Percentiles rank a stretch among this genome's conserved stretches.
Conservation (phyloP, 2,329 filamentous ascomycete genomes). For the Pseudovirgaria hyperparasitica region DNA sequence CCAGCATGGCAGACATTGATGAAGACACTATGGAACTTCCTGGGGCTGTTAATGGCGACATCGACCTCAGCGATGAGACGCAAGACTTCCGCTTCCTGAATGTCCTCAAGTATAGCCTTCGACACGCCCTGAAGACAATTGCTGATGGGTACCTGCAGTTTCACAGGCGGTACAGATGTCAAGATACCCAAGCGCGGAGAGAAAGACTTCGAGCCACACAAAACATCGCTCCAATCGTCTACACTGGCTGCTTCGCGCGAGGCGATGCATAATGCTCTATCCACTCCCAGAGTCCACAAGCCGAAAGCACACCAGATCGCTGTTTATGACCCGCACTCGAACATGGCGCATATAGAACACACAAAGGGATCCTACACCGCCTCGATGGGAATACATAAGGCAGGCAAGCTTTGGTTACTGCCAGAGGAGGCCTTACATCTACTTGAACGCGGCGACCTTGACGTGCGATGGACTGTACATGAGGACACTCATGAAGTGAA, state of each 20-base stretch:
- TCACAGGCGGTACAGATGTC: conserved; percentile 12
- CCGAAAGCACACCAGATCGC: conserved; percentile 53
- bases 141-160: too few relatives aligned
- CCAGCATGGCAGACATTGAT: conserved; percentile 21
- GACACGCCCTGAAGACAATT: background rate
- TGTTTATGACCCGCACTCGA: conserved; percentile 57
- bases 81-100: conserved; percentile 75
- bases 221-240: conserved; percentile 66
- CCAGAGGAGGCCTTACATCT: conserved; percentile 88
- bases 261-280: conserved; percentile 81
- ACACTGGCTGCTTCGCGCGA: conserved; percentile 68
- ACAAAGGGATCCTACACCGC: conserved; percentile 61
- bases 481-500: conserved; percentile 16
- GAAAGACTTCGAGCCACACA: conserved; percentile 94
- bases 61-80: conserved; percentile 60
- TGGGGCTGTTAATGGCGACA: conserved; percentile 12
- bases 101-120: conserved; percentile 34
- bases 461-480: conserved; percentile 66
- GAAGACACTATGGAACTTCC: conserved; percentile 18
- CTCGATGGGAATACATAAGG: conserved; percentile 52
- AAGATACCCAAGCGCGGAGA: conserved; percentile 79
- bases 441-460: conserved; percentile 74
- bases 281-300: conserved; percentile 63
- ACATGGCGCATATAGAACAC: conserved; percentile 51
- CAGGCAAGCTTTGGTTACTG: conserved; percentile 59